phyloP scores from a whole-genome alignment of 108 stramenopile genomes.

The Seminavis robusta region DNA sequence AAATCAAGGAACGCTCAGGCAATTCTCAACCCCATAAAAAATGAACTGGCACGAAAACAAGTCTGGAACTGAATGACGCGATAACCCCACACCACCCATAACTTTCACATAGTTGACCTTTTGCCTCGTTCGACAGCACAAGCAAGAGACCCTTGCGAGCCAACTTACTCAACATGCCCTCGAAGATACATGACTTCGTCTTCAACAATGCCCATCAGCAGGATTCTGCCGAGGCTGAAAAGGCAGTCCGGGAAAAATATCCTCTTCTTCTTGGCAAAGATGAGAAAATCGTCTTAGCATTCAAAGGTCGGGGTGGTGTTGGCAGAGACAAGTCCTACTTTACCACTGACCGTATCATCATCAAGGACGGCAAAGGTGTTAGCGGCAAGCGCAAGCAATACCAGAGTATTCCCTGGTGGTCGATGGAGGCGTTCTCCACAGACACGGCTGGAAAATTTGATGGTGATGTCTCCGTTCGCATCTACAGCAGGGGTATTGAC shows the following conservation, averaged over 20 bases:
- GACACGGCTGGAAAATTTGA: conserved; percentile 52
- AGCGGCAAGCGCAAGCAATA: conserved; percentile 48
- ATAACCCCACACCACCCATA: no score
- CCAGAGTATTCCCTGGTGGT: no score
- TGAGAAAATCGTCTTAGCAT: conserved; percentile 49
- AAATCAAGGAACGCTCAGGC: no score
- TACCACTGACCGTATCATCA: conserved; percentile 47
- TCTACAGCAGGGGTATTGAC: conserved; percentile 30
- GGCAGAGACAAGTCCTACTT: conserved; percentile 52
- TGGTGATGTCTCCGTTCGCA: conserved; percentile 26
- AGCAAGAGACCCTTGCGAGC: no score
- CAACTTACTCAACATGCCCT: no score
- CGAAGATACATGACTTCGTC: conserved; percentile 23
- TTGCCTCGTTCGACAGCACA: no score
- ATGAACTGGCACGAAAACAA: no score
- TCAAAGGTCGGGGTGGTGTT: conserved; percentile 47
- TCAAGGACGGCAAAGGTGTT: conserved; percentile 54
- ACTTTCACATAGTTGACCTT: no score
- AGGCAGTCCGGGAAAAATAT: conserved; percentile 23
- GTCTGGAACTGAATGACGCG: no score
- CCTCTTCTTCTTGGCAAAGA: conserved; percentile 29
- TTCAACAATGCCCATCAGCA: conserved; percentile 40
- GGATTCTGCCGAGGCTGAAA: conserved; percentile 41
- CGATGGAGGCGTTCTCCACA: no score
- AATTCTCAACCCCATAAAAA: no score